phyloP scores from a whole-genome alignment of 306 rosid species.

The Chamaecrista fasciculata region DNA sequence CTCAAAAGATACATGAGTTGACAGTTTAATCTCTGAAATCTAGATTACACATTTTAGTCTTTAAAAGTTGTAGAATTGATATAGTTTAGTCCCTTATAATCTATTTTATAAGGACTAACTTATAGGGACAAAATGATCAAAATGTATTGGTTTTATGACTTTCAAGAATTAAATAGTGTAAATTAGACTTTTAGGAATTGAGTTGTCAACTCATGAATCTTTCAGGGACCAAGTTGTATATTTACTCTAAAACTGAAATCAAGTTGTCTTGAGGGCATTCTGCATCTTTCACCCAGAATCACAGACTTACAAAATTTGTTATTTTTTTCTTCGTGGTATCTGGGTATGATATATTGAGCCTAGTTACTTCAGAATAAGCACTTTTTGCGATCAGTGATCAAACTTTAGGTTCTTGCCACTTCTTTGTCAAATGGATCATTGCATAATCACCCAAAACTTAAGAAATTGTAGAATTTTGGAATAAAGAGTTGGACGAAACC shows the following conservation, averaged over 20 bases:
- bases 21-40: no score
- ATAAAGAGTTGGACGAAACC: conserved; percentile 42
- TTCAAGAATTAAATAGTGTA: no score
- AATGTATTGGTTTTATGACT: no score
- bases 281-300: not conserved
- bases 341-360: conserved; percentile 5
- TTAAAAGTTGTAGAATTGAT: no score
- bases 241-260: conserved; percentile 18
- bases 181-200: no score
- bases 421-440: conserved; percentile 5
- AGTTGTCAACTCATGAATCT: no score
- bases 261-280: conserved; percentile 1
- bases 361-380: conserved; percentile 22
- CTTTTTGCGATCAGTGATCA: conserved; percentile 6
- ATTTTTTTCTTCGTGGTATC: not conserved
- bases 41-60: no score
- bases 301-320: not conserved
- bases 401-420: conserved; percentile 11
- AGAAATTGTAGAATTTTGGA: not conserved
- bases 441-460: not conserved
- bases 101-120: no score
- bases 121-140: no score
- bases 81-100: no score
- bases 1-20: no score
- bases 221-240: no score